These are phyloP conservation scores for Starmerella apicola DNA, from an alignment of 805 yeast genomes.

Conservation along the genomic window DNA sequence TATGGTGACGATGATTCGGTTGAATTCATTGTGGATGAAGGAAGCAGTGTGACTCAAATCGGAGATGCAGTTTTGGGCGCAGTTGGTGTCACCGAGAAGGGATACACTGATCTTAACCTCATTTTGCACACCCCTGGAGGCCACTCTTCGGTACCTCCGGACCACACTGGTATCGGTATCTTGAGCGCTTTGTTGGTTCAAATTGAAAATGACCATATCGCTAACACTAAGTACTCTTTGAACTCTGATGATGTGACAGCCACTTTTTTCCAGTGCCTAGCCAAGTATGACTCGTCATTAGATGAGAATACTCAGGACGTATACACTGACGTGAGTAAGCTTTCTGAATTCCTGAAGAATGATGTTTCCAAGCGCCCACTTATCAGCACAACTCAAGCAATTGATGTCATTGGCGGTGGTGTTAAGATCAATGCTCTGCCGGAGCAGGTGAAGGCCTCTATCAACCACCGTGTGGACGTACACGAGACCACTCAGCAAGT, in stretches of 20 bases:
- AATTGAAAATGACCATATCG: slow-evolving; percentile 38
- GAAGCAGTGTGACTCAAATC: slow-evolving; percentile 33
- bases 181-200: slow-evolving; percentile 43
- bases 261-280: slow-evolving; percentile 44
- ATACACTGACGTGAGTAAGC: background rate
- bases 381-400: slow-evolving; percentile 47
- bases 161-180: slow-evolving; percentile 69
- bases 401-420: slow-evolving; percentile 58
- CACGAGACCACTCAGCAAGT: slow-evolving; percentile 40
- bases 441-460: slow-evolving; percentile 40
- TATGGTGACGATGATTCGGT: slow-evolving; percentile 48
- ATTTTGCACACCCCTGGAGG: slow-evolving; percentile 57
- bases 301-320: slow-evolving; percentile 18
- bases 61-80: slow-evolving; percentile 41
- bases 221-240: slow-evolving; percentile 39
- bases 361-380: slow-evolving; percentile 1
- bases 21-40: slow-evolving; percentile 61
- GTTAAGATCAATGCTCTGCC: slow-evolving; percentile 67
- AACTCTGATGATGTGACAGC: slow-evolving; percentile 32
- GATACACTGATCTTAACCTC: slow-evolving; percentile 40
- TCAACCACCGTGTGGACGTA: slow-evolving; percentile 54
- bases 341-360: background rate
- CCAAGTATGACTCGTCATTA: slow-evolving; percentile 35
- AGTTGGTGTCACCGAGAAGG: slow-evolving; percentile 52
- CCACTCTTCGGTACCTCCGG: slow-evolving; percentile 71